Base-by-base conservation (phyloP, 805 yeast species). In the Monosporozyma yasuniensis region DNA sequence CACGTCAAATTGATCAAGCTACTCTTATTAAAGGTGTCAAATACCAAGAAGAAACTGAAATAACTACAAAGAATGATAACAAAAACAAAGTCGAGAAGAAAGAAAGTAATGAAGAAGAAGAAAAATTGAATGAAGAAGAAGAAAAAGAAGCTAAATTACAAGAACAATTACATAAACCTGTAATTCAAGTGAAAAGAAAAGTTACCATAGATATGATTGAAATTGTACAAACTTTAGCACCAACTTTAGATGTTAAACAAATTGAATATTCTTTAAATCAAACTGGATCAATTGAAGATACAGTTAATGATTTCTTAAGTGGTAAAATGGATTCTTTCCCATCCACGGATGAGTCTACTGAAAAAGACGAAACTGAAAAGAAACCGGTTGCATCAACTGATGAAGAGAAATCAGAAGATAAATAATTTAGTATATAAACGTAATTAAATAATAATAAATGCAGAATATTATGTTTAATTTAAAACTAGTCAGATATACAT, bases 151-250 rank as follows among this genome's bases (percentile, higher is more conserved):
- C 27, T 4, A 42, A 44, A 44, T 32, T 32, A 27, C 37, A 46
- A 38, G 27, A 39, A 34, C 39, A 25, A 23, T 28, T 28, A 30
- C 39, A 39, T 21, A 37, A 46, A 19, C 48, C 48, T 25, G 34
- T 19, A 7, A 35, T 37, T 3, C 32, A 39, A 34, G 30, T 38
- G 28, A 42, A 43, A 22, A 75, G 86, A 50, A 69, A 64, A 12
- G 81, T 84, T 21, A 80, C 83, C 3, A 72, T 71, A 4, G 78
- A 77, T 50, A 91, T 91, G 98, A 74, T 91, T 42, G 93, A 84
- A 54, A 82, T 86, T 0, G 96, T 91, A 2, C 85, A 81, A 57
- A 80, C 88, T 41, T 72, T 91, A 49, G 96, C 89, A 0, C 96
- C 97, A 3, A 72, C 73, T 19, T 69, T 87, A 30, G 73, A 85